Evolutionary conservation across 805 yeast genomes (phyloP), one percentile per base, ranked within the genome.

Genomic region (Schizosaccharomyces osmophilus): DNA sequence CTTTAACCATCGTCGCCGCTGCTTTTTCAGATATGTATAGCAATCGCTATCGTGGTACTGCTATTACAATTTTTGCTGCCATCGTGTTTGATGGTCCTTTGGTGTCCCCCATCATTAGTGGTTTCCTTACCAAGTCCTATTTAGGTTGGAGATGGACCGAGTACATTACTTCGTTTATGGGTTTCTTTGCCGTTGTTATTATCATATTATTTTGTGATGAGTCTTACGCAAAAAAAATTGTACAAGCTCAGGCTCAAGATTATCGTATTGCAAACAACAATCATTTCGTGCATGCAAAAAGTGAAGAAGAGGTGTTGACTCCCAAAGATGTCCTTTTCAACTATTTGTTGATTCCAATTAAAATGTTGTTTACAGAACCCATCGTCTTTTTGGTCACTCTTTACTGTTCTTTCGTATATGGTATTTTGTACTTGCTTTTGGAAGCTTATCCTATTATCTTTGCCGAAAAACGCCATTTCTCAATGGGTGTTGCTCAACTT

Each of bases 61-160:
- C 95, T 39, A 75, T 87, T 66, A 75, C 83, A 9, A 64, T 83
- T 19, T 88, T 87, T 67, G 76, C 87, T 1, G 77, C 85, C 73
- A 80, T 83, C 58, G 86, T 87, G 43, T 84, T 85, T 65, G 75
- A 77, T 45, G 93, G 94, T 63, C 96, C 96, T 24, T 77, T 86
- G 74, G 62, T 84, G 45, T 90, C 90, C 0, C 96, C 96, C 19
- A 81, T 88, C 63, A 79, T 80, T 59, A 86, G 89, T 63, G 82
- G 83, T 0, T 85, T 82, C 70, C 80, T 83, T 55, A 77, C 75
- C n/a, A 69, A 72, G 59, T 77, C 80, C 62, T 74, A 77, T 62
- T 73, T 87, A 55, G 86, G 87, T 19, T 86, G 95, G 94, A 76
- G 95, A 68, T 87, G 94, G 95, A 78, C 85, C 13, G 77, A 76